Conservation (phyloP, 2,329 filamentous ascomycete genomes). For the Scedosporium boydii region DNA sequence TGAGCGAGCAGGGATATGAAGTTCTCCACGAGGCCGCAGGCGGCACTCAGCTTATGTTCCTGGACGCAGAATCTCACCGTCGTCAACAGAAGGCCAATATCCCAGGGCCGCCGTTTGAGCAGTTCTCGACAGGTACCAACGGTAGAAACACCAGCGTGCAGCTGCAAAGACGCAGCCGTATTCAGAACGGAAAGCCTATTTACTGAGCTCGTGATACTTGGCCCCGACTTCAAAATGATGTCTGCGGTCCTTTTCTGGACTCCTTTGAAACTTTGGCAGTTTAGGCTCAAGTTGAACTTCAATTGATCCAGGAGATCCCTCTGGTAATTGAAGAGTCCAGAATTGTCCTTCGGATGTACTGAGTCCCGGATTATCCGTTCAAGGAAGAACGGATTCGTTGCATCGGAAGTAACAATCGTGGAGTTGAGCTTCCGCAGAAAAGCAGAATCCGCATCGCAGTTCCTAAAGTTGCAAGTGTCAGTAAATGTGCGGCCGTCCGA, state of each 20-base stretch:
- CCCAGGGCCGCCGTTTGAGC: conserved; percentile 6
- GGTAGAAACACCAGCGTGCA: not conserved
- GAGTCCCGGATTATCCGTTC: conserved; percentile 51
- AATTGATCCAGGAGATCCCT: conserved; percentile 42
- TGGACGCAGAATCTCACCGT: conserved; percentile 73
- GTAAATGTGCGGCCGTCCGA: not conserved
- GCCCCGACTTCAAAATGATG: not conserved
- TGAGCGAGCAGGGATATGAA: conserved; percentile 66
- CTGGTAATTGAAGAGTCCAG: conserved; percentile 67
- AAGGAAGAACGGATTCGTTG: conserved; percentile 56
- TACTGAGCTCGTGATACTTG: not conserved
- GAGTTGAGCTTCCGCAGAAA: conserved; percentile 59
- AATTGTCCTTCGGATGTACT: conserved; percentile 41
- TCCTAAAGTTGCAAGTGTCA: conserved; percentile 28
- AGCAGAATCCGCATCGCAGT: conserved; percentile 57
- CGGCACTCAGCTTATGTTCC: conserved; percentile 61
- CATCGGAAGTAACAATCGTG: conserved; percentile 28
- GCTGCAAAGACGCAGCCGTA: conserved; percentile 6
- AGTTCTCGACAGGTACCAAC: conserved; percentile 6
- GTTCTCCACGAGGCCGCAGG: conserved; percentile 63
- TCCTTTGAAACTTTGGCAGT: conserved; percentile 54
- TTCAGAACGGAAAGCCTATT: conserved; percentile 2
- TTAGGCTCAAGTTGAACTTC: conserved; percentile 48
- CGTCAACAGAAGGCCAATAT: conserved; percentile 72
- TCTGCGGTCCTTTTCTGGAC: conserved; percentile 30